Percentiles rank a stretch among this genome's conserved stretches.
These are phyloP conservation scores for Fusarium transvaalense DNA, from an alignment of 2,329 filamentous ascomycete genomes.

Conservation along the genomic window DNA sequence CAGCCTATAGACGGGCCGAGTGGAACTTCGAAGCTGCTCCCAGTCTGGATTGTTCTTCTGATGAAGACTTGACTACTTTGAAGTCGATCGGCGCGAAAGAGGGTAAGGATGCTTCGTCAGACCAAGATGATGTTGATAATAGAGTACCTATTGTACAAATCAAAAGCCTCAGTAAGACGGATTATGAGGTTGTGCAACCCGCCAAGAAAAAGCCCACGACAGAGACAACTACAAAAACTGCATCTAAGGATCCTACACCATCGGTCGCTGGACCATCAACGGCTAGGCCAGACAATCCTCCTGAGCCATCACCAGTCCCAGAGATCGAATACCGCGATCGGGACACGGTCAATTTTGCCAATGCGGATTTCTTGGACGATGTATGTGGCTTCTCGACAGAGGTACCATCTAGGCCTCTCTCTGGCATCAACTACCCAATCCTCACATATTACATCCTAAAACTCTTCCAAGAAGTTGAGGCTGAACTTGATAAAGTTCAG, in stretches of 20 bases:
- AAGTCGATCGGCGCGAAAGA: background rate
- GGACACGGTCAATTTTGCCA: background rate
- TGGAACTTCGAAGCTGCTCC: background rate
- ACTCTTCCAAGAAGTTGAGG: background rate
- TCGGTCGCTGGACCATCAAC: background rate
- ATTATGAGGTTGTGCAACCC: background rate
- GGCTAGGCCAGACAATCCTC: background rate
- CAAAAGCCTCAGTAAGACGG: background rate
- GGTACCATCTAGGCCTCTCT: conserved; percentile 23
- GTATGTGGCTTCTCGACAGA: background rate
- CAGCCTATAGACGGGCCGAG: background rate
- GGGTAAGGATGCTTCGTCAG: too few relatives aligned
- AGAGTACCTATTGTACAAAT: background rate
- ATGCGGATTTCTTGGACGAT: background rate
- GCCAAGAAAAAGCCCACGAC: background rate
- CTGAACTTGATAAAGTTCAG: rapidly evolving
- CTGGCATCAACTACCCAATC: background rate
- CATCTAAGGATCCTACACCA: too few relatives aligned
- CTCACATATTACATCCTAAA: background rate
- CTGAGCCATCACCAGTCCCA: background rate
- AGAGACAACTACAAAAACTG: background rate
- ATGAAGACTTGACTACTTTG: background rate
- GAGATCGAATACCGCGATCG: background rate
- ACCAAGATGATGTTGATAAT: background rate
- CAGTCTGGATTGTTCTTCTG: background rate